Conservation (phyloP, 1,284 basidiomycete genomes). For the Moesziomyces antarcticus region DNA sequence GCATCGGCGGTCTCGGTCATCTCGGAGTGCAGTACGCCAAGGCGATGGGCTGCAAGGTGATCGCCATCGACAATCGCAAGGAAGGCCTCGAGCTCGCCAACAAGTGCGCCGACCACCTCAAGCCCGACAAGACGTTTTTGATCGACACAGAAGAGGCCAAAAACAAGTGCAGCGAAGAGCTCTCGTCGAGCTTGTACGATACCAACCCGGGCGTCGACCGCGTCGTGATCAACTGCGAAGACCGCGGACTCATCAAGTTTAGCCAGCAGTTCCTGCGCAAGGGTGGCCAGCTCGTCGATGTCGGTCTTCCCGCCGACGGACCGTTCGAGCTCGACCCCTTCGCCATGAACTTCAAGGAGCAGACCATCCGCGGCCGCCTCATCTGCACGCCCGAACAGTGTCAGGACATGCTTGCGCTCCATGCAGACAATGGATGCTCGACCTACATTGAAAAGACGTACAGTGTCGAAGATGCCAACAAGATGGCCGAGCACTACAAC, state of each 20-base stretch:
- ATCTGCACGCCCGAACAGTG: constrained; percentile 60
- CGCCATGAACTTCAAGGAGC: constrained; percentile 61
- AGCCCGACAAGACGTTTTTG: constrained; percentile 53
- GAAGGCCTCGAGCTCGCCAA: constrained; percentile 38
- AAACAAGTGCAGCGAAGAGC: constrained; percentile 46
- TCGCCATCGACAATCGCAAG: constrained; percentile 64
- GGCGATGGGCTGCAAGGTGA: constrained; percentile 67
- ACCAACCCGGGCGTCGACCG: constrained; percentile 59
- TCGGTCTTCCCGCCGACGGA: constrained; percentile 56
- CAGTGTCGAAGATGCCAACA: constrained; percentile 54
- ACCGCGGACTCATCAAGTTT: constrained; percentile 45
- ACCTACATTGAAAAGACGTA: constrained; percentile 60
- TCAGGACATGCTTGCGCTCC: constrained; percentile 58
- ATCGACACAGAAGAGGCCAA: constrained; percentile 50
- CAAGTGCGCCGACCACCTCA: constrained; percentile 44
- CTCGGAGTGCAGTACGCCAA: constrained; percentile 67
- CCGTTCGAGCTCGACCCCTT: constrained; percentile 57
- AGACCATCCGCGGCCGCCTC: constrained; percentile 55
- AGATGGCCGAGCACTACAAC: constrained; percentile 55
- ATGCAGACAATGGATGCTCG: constrained; percentile 45
- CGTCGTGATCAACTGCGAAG: constrained; percentile 57
- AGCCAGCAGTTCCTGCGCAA: constrained; percentile 58
- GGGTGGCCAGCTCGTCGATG: constrained; percentile 54
- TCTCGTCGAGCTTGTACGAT: constrained; percentile 51
- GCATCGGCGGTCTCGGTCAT: constrained; percentile 69